phyloP scores from a whole-genome alignment of 2,329 filamentous ascomycete genomes.

The Beauveria australis region DNA sequence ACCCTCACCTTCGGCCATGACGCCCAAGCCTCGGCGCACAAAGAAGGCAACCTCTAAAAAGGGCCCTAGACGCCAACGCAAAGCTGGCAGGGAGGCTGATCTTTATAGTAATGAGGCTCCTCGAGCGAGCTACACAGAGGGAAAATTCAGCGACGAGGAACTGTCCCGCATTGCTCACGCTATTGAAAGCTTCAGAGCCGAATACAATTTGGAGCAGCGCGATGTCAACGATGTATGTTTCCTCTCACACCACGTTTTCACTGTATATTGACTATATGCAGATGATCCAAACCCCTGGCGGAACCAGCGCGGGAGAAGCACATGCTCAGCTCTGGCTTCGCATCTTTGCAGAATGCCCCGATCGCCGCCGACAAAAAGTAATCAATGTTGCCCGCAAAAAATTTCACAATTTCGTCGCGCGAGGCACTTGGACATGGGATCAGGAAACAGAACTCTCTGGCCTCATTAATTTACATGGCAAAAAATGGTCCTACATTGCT shows the following conservation, averaged over 20 bases:
- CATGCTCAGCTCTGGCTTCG: slow-evolving; percentile 41
- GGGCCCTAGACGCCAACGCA: background rate
- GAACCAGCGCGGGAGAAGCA: slow-evolving; percentile 26
- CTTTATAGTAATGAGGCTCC: slow-evolving; percentile 17
- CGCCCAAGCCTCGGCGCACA: slow-evolving; percentile 1
- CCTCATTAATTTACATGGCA: slow-evolving; percentile 28
- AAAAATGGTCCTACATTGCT: slow-evolving; percentile 55
- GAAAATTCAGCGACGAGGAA: slow-evolving; percentile 37
- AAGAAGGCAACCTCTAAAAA: slow-evolving; percentile 8
- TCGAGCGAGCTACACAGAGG: slow-evolving; percentile 23
- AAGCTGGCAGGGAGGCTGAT: slow-evolving; percentile 13
- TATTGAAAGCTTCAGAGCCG: slow-evolving; percentile 36
- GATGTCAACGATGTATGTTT: slow-evolving; percentile 38
- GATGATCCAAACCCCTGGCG: slow-evolving; percentile 29
- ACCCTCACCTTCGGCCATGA: slow-evolving; percentile 25
- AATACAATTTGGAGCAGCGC: slow-evolving; percentile 33
- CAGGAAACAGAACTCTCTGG: slow-evolving; percentile 29
- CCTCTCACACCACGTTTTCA: slow-evolving; percentile 18
- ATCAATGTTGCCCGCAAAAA: slow-evolving; percentile 50
- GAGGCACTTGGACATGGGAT: slow-evolving; percentile 34
- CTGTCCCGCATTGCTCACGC: slow-evolving; percentile 30
- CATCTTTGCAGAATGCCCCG: slow-evolving; percentile 40
- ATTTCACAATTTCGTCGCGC: slow-evolving; percentile 57
- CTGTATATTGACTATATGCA: slow-evolving; percentile 12
- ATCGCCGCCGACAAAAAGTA: slow-evolving; percentile 44